A percentile compares a stretch with the other conserved stretches of the same genome.
phyloP scores from a whole-genome alignment of 768 basidiomycete species.

The Plicaturopsis crispa region DNA sequence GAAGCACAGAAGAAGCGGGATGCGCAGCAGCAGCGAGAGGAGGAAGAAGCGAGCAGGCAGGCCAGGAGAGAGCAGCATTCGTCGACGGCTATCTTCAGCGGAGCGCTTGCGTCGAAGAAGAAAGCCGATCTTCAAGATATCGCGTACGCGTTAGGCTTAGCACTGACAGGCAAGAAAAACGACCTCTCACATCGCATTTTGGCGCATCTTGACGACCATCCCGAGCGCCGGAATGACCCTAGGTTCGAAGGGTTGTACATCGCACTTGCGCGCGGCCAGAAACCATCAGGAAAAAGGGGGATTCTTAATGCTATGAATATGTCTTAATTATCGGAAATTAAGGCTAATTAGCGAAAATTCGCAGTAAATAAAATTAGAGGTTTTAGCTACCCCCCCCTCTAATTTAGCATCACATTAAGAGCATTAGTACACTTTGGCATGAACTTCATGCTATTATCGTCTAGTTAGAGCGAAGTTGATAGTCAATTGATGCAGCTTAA shows the following conservation, averaged over 20 bases:
- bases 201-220: slow-evolving; percentile 5
- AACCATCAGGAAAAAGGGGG: too few relatives aligned
- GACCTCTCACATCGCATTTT: slow-evolving; percentile 5
- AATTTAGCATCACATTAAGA: too few relatives aligned
- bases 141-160: slow-evolving; percentile 5
- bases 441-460: too few relatives aligned
- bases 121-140: slow-evolving; percentile 9
- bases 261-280: not conserved
- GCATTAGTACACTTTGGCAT: too few relatives aligned
- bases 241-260: slow-evolving; percentile 7
- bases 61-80: slow-evolving; percentile 3
- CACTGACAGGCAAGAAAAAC: slow-evolving; percentile 1
- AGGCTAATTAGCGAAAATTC: too few relatives aligned
- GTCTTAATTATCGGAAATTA: too few relatives aligned
- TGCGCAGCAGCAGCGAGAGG: slow-evolving; percentile 2
- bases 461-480: too few relatives aligned
- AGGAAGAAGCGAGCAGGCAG: slow-evolving; percentile 1
- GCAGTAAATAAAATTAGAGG: too few relatives aligned
- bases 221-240: slow-evolving; percentile 3
- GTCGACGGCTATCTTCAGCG: slow-evolving; percentile 4
- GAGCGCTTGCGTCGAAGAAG: slow-evolving; percentile 4
- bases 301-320: too few relatives aligned
- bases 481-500: too few relatives aligned
- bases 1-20: slow-evolving; percentile 7
- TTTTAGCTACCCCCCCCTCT: too few relatives aligned